These are phyloP conservation scores for Magnaporthiopsis incrustans DNA, from an alignment of 2,329 filamentous ascomycete genomes.

Conservation along the genomic window DNA sequence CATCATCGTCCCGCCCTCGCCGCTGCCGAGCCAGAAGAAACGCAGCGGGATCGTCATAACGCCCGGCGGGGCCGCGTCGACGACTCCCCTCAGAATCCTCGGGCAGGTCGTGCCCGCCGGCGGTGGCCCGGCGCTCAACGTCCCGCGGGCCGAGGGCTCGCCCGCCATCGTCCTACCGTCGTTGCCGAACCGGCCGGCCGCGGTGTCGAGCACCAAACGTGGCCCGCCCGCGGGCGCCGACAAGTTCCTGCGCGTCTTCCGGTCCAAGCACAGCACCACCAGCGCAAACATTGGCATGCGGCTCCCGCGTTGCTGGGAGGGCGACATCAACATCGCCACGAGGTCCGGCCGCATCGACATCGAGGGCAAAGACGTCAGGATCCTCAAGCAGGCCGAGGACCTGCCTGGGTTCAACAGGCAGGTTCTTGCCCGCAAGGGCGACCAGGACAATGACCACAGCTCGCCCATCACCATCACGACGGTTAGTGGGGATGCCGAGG, in stretches of 20 bases:
- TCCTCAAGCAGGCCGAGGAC: constrained; percentile 23
- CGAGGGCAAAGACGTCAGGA: constrained; percentile 33
- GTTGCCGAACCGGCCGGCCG: background rate
- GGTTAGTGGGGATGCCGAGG: constrained; percentile 22
- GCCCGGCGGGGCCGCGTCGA: too few species aligned
- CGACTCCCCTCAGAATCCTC: too few species aligned
- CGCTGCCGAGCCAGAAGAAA: background rate
- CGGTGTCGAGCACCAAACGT: background rate
- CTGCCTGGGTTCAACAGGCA: constrained; percentile 25
- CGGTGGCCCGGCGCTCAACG: constrained; percentile 13
- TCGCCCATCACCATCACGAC: constrained; percentile 12
- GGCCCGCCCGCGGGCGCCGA: constrained; percentile 9
- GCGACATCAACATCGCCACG: constrained; percentile 30
- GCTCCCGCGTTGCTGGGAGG: constrained; percentile 44
- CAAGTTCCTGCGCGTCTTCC: constrained; percentile 25
- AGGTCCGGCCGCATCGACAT: constrained; percentile 32
- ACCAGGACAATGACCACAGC: constrained; percentile 15
- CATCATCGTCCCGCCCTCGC: background rate
- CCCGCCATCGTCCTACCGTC: background rate
- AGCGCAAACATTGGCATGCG: constrained; percentile 33
- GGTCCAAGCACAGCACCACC: constrained; percentile 33
- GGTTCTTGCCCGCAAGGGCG: constrained; percentile 33
- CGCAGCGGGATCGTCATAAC: too few species aligned
- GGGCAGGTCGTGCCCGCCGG: constrained; percentile 11
- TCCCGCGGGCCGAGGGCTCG: background rate